Conservation (phyloP, 2,329 filamentous ascomycete species). For the Ampelomyces quisqualis region DNA sequence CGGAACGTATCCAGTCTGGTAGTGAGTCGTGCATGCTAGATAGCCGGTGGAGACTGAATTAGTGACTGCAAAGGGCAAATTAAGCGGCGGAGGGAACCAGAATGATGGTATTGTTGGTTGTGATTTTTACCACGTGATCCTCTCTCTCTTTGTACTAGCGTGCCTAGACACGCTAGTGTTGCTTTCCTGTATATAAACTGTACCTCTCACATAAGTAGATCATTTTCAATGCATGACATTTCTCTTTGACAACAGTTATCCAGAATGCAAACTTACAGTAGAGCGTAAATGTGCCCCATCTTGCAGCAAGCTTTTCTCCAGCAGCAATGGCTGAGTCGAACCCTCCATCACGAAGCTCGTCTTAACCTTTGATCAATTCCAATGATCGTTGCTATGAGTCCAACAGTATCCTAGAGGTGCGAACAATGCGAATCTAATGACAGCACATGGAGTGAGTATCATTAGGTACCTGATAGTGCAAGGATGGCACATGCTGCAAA, state of each 20-base stretch:
- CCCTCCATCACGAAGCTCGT: constrained; percentile 14
- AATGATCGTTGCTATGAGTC: constrained; percentile 1
- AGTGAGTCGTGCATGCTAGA: constrained; percentile 5
- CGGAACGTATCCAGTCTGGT: constrained; percentile 13
- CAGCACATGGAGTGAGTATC: neutral
- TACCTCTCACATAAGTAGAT: too few species aligned
- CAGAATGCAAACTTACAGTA: constrained; percentile 8
- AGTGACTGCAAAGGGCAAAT: constrained; percentile 9
- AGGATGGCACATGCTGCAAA: neutral
- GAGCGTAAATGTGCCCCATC: constrained; percentile 8
- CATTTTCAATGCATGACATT: too few species aligned
- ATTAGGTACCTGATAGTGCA: neutral
- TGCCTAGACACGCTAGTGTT: too few species aligned
- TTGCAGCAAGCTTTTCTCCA: constrained; percentile 11
- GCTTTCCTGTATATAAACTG: too few species aligned
- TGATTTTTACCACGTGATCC: too few species aligned
- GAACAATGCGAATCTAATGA: constrained; percentile 10
- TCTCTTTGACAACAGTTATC: too few species aligned
- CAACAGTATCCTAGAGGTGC: constrained; percentile 7
- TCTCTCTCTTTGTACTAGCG: too few species aligned
- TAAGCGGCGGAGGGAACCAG: constrained; percentile 8
- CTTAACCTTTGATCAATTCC: constrained; percentile 8
- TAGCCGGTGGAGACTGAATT: constrained; percentile 10
- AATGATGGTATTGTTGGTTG: too few species aligned
- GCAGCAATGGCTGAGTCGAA: constrained; percentile 8